Base-by-base conservation (phyloP, 768 basidiomycete species). In the Coprinellus micaceus region DNA sequence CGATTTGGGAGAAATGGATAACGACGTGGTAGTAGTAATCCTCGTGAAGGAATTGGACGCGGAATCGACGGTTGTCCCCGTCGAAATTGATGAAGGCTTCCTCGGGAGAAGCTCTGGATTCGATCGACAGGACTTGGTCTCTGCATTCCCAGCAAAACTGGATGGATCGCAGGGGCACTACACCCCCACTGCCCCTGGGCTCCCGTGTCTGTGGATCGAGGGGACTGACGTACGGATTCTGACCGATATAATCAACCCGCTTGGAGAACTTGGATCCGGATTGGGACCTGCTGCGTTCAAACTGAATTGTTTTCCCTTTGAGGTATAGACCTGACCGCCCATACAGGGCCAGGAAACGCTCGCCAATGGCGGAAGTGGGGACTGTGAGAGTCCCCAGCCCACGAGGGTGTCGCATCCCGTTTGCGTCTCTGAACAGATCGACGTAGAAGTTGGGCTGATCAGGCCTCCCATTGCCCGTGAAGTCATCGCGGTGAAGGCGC, bases 71-170 rank as follows among this genome's bases (percentile, higher is more conserved):
- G 47, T 73, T 70, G 28, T 82, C 75, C 1, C 71, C 63, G 47
- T 74, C 65, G 58, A 79, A 82, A 30, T 48, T 46, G 29, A 84
- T 60, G 12, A 40, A 24, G 17, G 73, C 71, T 25, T 53, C 15
- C 11, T 33, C 48, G 3, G 56, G 56, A 9, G 44, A 44, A 36
- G 10, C 56, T 54, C 40, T 41, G 40, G 46, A 67, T 66, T 88
- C 85, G 43, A 80, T 66, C 13, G 86, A 89, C 57, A 81, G 77
- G 0, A 76, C 72, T 3, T 70, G 65, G 61, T 84, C 83, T 19
- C 83, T 75, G 57, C 84, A 85, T 61, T 76, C 71, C 84, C 83
- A 84, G 15, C 82, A 80, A 59, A 85, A 84, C 60, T 85, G 84
- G 25, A 87, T 58, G 3, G 67, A 63, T 4, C 57, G 58, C 46